Percentiles rank a stretch among this genome's conserved stretches.
Evolutionary conservation across 1,284 basidiomycete species (phyloP).

Genomic region (Microbotryomycetes sp.): DNA sequence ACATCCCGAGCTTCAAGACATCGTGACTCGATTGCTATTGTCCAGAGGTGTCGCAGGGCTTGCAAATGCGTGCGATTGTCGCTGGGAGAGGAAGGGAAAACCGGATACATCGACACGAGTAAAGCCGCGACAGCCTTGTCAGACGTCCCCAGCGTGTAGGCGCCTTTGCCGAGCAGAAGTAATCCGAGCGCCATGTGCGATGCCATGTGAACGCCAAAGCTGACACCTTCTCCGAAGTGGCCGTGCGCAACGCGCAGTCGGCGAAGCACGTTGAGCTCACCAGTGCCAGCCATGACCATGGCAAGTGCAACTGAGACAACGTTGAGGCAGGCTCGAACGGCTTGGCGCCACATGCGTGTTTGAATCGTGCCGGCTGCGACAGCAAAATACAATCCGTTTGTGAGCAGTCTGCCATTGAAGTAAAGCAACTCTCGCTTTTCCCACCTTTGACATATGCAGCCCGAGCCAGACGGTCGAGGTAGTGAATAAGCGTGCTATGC

Average conservation of each 20-base stretch:
- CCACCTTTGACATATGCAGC: conserved; percentile 44
- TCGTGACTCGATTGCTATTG: conserved; percentile 85
- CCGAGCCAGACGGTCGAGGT: conserved; percentile 62
- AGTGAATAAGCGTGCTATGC: conserved; percentile 68
- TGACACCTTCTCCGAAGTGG: conserved; percentile 67
- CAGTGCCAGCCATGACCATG: conserved; percentile 94
- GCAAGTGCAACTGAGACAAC: conserved; percentile 75
- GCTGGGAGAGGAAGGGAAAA: conserved; percentile 65
- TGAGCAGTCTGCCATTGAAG: background rate
- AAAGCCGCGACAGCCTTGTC: conserved; percentile 85
- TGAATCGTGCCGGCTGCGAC: conserved; percentile 64
- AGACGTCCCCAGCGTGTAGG: conserved; percentile 85
- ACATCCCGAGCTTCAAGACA: conserved; percentile 86
- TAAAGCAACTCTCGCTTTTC: conserved; percentile 53
- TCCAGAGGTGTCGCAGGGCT: conserved; percentile 91
- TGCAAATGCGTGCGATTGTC: conserved; percentile 91
- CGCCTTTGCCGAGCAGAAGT: conserved; percentile 87
- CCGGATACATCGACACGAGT: conserved; percentile 83
- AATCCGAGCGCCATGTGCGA: conserved; percentile 87
- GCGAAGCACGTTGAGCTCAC: conserved; percentile 81
- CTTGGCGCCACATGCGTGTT: conserved; percentile 71
- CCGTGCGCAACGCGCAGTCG: conserved; percentile 86
- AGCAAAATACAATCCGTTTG: background rate
- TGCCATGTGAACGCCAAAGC: conserved; percentile 85
- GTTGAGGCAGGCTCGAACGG: conserved; percentile 81